Base-by-base conservation (phyloP, 768 basidiomycete species). In the Lactarius hatsudake region DNA sequence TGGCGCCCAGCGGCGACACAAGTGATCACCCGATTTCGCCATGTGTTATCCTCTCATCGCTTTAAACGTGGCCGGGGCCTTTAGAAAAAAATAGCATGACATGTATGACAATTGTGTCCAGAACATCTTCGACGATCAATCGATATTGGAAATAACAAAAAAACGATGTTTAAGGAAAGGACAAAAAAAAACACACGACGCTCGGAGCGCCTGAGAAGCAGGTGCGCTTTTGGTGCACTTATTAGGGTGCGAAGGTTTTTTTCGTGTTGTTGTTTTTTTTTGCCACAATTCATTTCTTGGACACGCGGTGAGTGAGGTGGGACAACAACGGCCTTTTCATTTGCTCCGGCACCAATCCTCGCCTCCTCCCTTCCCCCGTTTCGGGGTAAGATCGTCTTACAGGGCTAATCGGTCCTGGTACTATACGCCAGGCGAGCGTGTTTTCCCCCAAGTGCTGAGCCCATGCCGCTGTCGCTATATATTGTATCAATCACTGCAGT, bases 291-390 rank as follows among this genome's bases (percentile, higher is more conserved):
- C 13, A 59, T 57, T 58, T 57, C 56, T 58, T 59, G 57, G 17
- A 32, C 32, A 56, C 43, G 45, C 57, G 43, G 62, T 28, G 28
- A 2, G 30, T 26, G 36, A 20, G 48, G 51, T 53, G 51, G 51
- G 51, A 15, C 51, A 53, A 51, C 48, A 51, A 64, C 63, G 63
- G 63, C 63, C 32, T 64, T 45, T 64, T 64, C 30, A 32, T 34
- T 45, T 55, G 42, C 13, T 32, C 40, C 64, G 51, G 64, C 42
- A 43, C 28, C 38, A 55, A 65, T 36, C 64, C 30, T 38, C 30
- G 23, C 51, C 23, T 15, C 13, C 51, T 1, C 13, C n/a, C 51
- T 34, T 17, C 45, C 34, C 57, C 45, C 59, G 55, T 65, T 60
- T 65, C 59, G 59, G 53, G 30, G 55, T 43, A 30, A 53, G 51